Conservation (phyloP, 495 filamentous ascomycete genomes). For the Podospora anserina region DNA sequence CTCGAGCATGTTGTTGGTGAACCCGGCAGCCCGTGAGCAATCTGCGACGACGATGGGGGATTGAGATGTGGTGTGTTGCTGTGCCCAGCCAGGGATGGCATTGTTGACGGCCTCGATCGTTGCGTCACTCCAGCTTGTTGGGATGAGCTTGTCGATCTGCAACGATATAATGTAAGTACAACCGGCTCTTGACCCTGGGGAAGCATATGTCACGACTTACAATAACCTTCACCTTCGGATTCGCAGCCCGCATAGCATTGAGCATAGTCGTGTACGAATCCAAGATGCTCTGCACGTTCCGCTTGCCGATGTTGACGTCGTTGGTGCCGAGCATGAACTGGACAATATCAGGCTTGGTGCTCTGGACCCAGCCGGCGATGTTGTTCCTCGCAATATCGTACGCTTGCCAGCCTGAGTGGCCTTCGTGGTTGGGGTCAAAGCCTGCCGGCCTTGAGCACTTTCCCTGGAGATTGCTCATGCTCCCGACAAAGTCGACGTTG, state of each 20-base stretch:
- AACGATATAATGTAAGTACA: background rate
- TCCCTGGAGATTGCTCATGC: conserved; percentile 28
- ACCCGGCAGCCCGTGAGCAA: conserved; percentile 25
- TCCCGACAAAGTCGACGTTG: conserved; percentile 38
- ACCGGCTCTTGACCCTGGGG: background rate
- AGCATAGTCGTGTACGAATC: conserved; percentile 37
- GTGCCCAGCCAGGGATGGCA: conserved; percentile 34
- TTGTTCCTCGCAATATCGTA: conserved; percentile 40
- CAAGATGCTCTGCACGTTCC: conserved; percentile 31
- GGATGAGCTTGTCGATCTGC: conserved; percentile 34
- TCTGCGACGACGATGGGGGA: conserved; percentile 38
- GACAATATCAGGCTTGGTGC: conserved; percentile 37
- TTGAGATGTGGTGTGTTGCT: conserved; percentile 26
- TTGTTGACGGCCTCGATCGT: conserved; percentile 34
- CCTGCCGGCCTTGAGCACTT: conserved; percentile 22
- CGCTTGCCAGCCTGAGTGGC: conserved; percentile 39
- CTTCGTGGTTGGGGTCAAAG: conserved; percentile 36
- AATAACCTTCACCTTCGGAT: conserved; percentile 10
- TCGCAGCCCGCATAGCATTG: conserved; percentile 31
- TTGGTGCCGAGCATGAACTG: conserved; percentile 44
- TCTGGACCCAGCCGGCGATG: conserved; percentile 33
- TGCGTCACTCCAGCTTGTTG: conserved; percentile 28
- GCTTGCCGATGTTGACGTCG: conserved; percentile 33
- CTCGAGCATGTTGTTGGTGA: conserved; percentile 25
- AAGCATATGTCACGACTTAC: background rate